phyloP scores from a whole-genome alignment of 2,329 filamentous ascomycete species.

The Tothia fuscella region DNA sequence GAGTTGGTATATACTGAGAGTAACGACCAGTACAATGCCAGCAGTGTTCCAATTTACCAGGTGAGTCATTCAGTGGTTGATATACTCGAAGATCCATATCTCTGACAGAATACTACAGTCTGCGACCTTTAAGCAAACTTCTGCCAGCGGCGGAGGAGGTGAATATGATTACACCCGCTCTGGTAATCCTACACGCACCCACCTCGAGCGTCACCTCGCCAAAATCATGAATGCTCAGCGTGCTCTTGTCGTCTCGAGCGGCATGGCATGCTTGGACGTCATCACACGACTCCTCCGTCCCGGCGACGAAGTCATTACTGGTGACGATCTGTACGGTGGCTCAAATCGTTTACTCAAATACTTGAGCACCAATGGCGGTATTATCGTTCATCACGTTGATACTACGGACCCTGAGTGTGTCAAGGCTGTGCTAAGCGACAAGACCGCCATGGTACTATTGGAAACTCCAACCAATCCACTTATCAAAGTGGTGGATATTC shows the following conservation, averaged over 20 bases:
- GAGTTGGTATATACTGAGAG: constrained; percentile 94
- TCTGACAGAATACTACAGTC: constrained; percentile 39
- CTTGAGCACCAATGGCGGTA: constrained; percentile 76
- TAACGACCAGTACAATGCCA: constrained; percentile 93
- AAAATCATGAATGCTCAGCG: constrained; percentile 97
- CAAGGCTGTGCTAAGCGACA: constrained; percentile 53
- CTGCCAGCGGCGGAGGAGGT: constrained; percentile 60
- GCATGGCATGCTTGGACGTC: constrained; percentile 95
- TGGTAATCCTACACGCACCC: constrained; percentile 90
- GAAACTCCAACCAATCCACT: constrained; percentile 96
- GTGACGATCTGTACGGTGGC: constrained; percentile 92
- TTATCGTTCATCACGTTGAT: constrained; percentile 91
- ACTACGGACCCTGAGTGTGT: constrained; percentile 71
- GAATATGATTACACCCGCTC: constrained; percentile 99
- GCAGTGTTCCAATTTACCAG: constrained; percentile 95
- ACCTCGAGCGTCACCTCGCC: constrained; percentile 89
- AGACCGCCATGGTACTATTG: constrained; percentile 89
- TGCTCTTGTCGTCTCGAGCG: constrained; percentile 84
- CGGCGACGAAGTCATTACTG: constrained; percentile 93
- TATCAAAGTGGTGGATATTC: constrained; percentile 94
- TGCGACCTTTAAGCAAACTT: constrained; percentile 92
- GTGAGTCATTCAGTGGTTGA: constrained; percentile 43
- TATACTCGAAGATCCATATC: constrained; percentile 62
- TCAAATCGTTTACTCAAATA: constrained; percentile 91
- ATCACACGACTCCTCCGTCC: constrained; percentile 83